Conservation (phyloP, 2,329 filamentous ascomycete genomes). For the Calonectria henricotiae region DNA sequence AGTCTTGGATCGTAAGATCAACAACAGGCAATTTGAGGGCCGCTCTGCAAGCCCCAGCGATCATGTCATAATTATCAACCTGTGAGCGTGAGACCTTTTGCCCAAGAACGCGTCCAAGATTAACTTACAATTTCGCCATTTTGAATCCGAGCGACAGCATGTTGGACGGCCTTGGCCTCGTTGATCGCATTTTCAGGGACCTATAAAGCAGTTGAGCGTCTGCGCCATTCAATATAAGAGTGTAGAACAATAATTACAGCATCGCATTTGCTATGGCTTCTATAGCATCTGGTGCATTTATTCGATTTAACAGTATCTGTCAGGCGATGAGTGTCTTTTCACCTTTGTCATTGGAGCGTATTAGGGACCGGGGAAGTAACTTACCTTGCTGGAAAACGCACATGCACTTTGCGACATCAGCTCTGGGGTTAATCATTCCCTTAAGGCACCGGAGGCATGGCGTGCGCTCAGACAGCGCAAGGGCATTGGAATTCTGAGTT, state of each 20-base stretch:
- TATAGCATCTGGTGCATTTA: background rate
- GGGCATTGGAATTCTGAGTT: background rate
- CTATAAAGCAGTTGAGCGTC: background rate
- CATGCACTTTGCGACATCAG: background rate
- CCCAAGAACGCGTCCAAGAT: too few relatives aligned
- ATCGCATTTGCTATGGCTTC: background rate
- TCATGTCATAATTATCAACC: slow-evolving; percentile 12
- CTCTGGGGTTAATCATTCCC: background rate
- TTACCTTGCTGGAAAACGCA: background rate
- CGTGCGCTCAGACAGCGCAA: background rate
- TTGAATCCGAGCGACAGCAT: background rate
- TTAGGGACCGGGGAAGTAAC: background rate
- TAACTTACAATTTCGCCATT: slow-evolving; percentile 1
- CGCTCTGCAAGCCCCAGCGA: slow-evolving; percentile 5
- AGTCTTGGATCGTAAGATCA: background rate
- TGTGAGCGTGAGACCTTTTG: background rate
- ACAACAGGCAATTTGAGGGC: slow-evolving; percentile 3
- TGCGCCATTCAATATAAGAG: too few relatives aligned
- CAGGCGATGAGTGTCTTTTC: background rate
- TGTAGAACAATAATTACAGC: background rate
- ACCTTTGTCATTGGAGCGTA: background rate
- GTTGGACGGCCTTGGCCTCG: background rate
- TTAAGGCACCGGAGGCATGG: slow-evolving; percentile 6
- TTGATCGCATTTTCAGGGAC: background rate
- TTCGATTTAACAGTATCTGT: background rate